phyloP scores from a whole-genome alignment of 208 protist genomes.

The Tritrichomonas foetus region DNA sequence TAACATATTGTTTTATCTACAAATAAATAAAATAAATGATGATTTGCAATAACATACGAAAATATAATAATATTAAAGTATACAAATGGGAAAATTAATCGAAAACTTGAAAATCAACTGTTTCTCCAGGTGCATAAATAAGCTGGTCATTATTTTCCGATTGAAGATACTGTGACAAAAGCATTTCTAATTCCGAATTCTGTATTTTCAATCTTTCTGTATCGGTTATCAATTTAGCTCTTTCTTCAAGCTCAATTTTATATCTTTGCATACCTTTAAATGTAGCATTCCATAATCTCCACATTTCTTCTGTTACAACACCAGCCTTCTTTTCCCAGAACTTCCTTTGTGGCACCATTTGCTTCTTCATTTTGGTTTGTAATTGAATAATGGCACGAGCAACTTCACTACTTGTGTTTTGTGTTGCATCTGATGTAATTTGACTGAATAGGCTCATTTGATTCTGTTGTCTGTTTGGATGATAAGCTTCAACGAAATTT shows the following conservation, averaged over 20 bases:
- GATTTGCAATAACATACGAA: too few relatives aligned
- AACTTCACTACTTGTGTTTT: constrained; percentile 31
- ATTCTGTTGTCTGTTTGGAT: background rate
- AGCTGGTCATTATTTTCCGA: background rate
- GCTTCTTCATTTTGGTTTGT: constrained; percentile 10
- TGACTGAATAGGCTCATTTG: constrained; percentile 18
- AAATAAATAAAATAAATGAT: too few relatives aligned
- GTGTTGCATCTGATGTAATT: background rate
- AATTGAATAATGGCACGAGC: background rate
- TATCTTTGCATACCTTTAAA: constrained; percentile 37
- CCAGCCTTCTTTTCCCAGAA: constrained; percentile 19
- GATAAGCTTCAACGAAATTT: background rate
- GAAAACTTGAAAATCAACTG: background rate
- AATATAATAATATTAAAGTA: too few relatives aligned
- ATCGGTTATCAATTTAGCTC: background rate
- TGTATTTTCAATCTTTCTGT: background rate
- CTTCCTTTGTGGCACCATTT: background rate
- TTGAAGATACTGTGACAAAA: background rate
- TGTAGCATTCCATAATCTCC: background rate
- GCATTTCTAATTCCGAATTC: background rate
- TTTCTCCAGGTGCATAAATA: constrained; percentile 20
- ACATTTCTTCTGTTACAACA: constrained; percentile 4
- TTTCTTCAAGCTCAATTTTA: background rate
- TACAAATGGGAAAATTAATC: too few relatives aligned
- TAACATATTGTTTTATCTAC: too few relatives aligned